Percentiles rank a stretch among this genome's conserved stretches.
Evolutionary conservation across 805 yeast genomes (phyloP).

Genomic region (Wickerhamomyces kurtzmanii): DNA sequence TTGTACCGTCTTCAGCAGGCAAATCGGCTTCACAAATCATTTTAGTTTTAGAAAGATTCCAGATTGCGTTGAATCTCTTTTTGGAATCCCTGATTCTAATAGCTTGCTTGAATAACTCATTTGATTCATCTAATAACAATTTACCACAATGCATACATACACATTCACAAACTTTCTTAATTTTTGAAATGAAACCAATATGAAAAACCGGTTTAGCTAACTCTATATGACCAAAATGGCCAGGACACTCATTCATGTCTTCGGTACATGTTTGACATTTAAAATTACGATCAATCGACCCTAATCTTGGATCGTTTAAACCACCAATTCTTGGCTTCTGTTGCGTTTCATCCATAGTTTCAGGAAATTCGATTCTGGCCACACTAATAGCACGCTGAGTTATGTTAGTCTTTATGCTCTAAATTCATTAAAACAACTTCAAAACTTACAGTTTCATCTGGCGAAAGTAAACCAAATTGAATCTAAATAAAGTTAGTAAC

Average conservation of each 20-base stretch:
- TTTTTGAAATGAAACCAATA: constrained; percentile 88
- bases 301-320: constrained; percentile 91
- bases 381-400: constrained; percentile 84
- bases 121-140: constrained; percentile 70
- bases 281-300: constrained; percentile 93
- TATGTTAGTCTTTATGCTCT: constrained; percentile 8
- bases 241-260: constrained; percentile 99
- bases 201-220: constrained; percentile 98
- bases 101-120: constrained; percentile 71
- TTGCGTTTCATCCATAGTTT: constrained; percentile 98
- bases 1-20: constrained; percentile 47
- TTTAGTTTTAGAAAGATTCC: constrained; percentile 86
- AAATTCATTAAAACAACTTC: constrained; percentile 6
- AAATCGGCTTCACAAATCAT: constrained; percentile 92
- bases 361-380: constrained; percentile 96
- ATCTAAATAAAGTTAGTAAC: constrained; percentile 30
- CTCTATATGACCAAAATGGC: constrained; percentile 98
- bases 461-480: constrained; percentile 95
- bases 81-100: constrained; percentile 86
- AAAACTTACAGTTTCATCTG: constrained; percentile 70
- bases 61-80: constrained; percentile 92
- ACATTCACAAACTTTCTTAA: constrained; percentile 91
- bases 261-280: constrained; percentile 99
- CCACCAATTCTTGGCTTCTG: constrained; percentile 96
- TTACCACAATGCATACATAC: constrained; percentile 99